Evolutionary conservation across 257 asterid genomes (phyloP), one percentile per base, ranked within the genome.

Genomic region (Nicotiana knightiana): DNA sequence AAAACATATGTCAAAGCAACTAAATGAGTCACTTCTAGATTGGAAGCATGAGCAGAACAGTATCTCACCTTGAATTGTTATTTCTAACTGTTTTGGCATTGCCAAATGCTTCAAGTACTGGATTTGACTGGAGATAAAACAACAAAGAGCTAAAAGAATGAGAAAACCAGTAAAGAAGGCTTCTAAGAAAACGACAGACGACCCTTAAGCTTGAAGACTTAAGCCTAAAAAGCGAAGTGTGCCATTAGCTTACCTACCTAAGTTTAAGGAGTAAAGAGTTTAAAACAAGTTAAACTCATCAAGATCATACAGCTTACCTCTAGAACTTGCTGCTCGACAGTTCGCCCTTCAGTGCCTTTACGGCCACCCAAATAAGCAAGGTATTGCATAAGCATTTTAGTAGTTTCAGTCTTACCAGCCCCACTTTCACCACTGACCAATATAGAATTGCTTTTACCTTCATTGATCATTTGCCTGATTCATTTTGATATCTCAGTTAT

Each of bases 391-490:
- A 84, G 84, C 86, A 84, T 84, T 63, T 84, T 84, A 4, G 86
- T 80, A 54, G 83, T 84, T 71, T 84, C 84, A 58, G 86, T 84
- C 43, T 84, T 84, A 51, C 86, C 86, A n/a, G 84, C 86, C 16
- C 86, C 86, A 80, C 86, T 84, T 76, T 84, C 86, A 24, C 86
- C 86, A 43, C 86, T 84, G 7, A 84, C 86, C 70, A 84, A 62
- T 53, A 84, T 84, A 0, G 86, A 80, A 68, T 84, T 79, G 77
- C 86, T 84, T 46, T 79, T 84, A 59, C 83, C 66, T 24, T 84
- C 84, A 12, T 79, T 84, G n/a, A 84, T 80, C 86, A 84, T 84
- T 81, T 73, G 79, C 82, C 85, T 83, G 32, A 35, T 48, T 66
- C 30, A 46, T 81, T 46, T n/a, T 13, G 48, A 51, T 18, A 80